These are phyloP conservation scores for Ploettnerulaceae sp. DNA, from an alignment of 2,329 filamentous ascomycete genomes.

Conservation along the genomic window DNA sequence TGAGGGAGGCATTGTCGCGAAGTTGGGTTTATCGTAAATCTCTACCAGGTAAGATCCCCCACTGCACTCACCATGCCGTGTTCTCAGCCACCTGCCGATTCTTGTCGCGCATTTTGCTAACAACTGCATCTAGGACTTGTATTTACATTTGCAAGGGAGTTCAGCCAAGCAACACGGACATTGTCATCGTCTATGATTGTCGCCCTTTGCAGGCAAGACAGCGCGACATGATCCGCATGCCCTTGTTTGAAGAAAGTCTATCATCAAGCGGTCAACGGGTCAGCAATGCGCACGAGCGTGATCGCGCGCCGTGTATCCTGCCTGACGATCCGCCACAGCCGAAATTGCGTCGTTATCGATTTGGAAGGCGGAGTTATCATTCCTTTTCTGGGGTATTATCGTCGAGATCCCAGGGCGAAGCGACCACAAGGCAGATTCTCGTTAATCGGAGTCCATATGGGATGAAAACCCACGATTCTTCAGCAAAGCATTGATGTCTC, in stretches of 20 bases:
- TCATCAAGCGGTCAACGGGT: constrained; percentile 11
- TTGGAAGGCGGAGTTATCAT: constrained; percentile 6
- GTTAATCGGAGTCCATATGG: constrained; percentile 1
- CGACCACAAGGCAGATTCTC: constrained; percentile 13
- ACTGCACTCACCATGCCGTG: neutral
- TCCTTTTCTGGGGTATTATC: constrained; percentile 16
- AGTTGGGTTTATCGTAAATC: constrained; percentile 8
- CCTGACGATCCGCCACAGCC: constrained; percentile 5
- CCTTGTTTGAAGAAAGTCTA: constrained; percentile 5
- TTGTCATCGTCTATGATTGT: neutral
- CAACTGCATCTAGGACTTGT: constrained; percentile 11
- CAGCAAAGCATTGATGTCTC: constrained; percentile 15
- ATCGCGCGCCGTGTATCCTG: constrained; percentile 7
- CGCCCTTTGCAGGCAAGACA: constrained; percentile 6
- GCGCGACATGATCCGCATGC: neutral
- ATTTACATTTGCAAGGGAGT: constrained; percentile 8
- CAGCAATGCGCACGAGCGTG: constrained; percentile 11
- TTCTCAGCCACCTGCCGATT: constrained; percentile 6
- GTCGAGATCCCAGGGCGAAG: neutral
- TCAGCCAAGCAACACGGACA: neutral
- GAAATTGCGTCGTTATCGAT: constrained; percentile 18
- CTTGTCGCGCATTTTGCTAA: constrained; percentile 10
- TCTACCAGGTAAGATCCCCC: constrained; percentile 22
- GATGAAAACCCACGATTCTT: constrained; percentile 5
- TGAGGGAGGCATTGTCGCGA: constrained; percentile 28